phyloP scores from a whole-genome alignment of 129 eudicot species.

The Cynara cardunculus region DNA sequence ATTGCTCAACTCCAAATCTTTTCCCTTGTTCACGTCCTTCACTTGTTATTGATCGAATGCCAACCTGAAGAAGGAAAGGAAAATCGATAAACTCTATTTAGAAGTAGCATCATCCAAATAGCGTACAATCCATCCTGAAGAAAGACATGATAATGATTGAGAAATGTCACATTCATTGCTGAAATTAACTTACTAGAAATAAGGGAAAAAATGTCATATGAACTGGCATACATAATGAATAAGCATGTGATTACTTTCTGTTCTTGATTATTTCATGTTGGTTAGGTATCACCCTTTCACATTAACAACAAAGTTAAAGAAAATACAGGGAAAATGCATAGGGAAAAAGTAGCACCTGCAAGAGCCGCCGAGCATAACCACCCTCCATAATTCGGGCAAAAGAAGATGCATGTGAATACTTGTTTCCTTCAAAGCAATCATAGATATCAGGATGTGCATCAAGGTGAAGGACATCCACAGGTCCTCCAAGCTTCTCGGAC shows the following conservation, averaged over 20 bases:
- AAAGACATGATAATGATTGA: constrained; percentile 1
- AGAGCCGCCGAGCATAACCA: constrained; percentile 84
- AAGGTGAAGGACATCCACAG: constrained; percentile 85
- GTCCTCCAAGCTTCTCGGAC: constrained; percentile 97
- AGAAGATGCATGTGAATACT: constrained; percentile 95
- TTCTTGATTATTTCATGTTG: constrained; percentile 13
- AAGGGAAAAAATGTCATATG: not conserved
- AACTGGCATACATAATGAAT: not conserved
- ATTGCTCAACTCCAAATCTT: constrained; percentile 94
- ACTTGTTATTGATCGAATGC: constrained; percentile 74
- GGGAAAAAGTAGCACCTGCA: constrained; percentile 53
- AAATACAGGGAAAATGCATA: not conserved
- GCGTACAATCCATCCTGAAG: not conserved
- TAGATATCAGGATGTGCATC: constrained; percentile 99
- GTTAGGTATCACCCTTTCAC: not conserved
- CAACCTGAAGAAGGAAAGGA: constrained; percentile 55
- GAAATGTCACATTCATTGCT: not conserved
- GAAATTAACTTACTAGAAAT: not conserved
- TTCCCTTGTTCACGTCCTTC: constrained; percentile 99
- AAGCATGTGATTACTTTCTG: not conserved
- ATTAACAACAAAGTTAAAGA: not conserved
- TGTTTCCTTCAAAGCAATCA: constrained; percentile 86
- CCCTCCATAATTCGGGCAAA: constrained; percentile 99
- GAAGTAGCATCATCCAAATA: not conserved
- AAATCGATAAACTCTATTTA: not conserved